phyloP scores from a whole-genome alignment of 345 rosid genomes.

The Populus pruinosa region DNA sequence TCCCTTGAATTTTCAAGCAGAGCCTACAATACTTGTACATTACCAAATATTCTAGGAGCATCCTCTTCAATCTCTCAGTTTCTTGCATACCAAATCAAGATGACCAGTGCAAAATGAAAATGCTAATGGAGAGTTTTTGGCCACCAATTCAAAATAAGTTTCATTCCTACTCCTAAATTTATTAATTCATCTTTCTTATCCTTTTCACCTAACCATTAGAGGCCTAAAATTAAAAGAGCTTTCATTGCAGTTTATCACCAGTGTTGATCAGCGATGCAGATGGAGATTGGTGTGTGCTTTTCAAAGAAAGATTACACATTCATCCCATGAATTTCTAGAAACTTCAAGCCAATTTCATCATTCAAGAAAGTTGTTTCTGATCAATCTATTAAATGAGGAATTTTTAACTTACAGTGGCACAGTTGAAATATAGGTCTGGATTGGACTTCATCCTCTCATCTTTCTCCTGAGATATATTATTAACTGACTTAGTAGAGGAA shows the following conservation, averaged over 20 bases:
- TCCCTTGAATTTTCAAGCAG: background rate
- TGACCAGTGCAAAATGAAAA: too few relatives aligned
- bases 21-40: background rate
- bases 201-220: background rate
- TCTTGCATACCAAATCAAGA: background rate
- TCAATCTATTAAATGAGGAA: background rate
- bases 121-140: background rate
- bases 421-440: slow-evolving; percentile 65
- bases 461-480: slow-evolving; percentile 49
- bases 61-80: background rate
- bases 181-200: background rate
- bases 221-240: background rate
- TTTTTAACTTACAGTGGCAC: slow-evolving; percentile 61
- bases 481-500: background rate
- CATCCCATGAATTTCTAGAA: background rate
- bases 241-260: background rate
- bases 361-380: background rate
- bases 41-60: background rate
- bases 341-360: background rate
- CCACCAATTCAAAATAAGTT: background rate
- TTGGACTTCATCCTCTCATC: slow-evolving; percentile 60
- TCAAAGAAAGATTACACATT: background rate
- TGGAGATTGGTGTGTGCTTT: background rate
- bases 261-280: background rate
- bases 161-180: background rate